These are phyloP conservation scores for Solanum appendiculatum DNA, from an alignment of 257 asterid species.

Conservation along the genomic window DNA sequence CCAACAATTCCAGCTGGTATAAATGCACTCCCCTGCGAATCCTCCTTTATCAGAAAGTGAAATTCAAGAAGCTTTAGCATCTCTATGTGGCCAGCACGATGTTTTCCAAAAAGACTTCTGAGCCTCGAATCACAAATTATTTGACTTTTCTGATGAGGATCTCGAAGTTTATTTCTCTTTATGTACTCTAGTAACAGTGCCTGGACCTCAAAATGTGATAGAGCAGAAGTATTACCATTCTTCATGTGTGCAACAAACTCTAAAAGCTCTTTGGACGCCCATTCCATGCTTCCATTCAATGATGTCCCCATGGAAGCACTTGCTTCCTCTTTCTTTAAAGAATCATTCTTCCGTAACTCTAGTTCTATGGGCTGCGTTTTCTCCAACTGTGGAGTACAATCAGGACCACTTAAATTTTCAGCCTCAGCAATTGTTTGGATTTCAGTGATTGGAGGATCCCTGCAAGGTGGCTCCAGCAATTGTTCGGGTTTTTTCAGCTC, in stretches of 20 bases:
- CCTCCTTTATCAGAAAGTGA: constrained; percentile 58
- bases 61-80: constrained; percentile 77
- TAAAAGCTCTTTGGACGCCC: constrained; percentile 74
- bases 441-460: not conserved
- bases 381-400: constrained; percentile 24
- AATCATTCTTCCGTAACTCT: constrained; percentile 2
- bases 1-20: constrained; percentile 58
- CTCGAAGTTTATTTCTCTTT: constrained; percentile 62
- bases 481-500: constrained; percentile 30
- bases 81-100: constrained; percentile 62
- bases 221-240: constrained; percentile 59
- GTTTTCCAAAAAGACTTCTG: constrained; percentile 59
- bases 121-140: constrained; percentile 69
- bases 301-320: constrained; percentile 1
- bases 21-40: constrained; percentile 24
- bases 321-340: constrained; percentile 6
- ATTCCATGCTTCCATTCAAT: constrained; percentile 19
- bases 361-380: constrained; percentile 5
- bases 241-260: constrained; percentile 71
- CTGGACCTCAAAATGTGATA: constrained; percentile 62
- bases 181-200: constrained; percentile 54
- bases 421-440: not conserved
- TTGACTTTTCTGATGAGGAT: constrained; percentile 63
- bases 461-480: constrained; percentile 6
- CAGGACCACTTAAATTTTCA: not conserved